These are phyloP conservation scores for Cyclospora cayetanensis DNA, from an alignment of 169 alveolate species.

Conservation along the genomic window DNA sequence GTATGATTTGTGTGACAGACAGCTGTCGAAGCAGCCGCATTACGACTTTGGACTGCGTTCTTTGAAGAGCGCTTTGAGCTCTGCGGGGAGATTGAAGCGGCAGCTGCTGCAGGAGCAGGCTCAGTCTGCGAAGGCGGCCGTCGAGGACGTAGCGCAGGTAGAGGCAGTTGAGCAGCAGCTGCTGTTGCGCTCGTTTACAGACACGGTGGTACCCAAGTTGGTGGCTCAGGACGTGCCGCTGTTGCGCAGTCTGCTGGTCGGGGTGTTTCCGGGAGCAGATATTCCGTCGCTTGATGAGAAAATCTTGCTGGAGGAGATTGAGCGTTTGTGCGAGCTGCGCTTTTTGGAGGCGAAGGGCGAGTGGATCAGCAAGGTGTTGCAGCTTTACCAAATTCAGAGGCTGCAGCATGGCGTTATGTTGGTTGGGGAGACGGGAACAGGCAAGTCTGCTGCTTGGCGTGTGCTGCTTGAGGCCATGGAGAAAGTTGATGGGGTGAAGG, in stretches of 20 bases:
- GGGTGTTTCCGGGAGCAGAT: conserved; percentile 97
- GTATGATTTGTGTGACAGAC: conserved; percentile 94
- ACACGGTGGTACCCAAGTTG: conserved; percentile 96
- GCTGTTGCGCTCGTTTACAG: conserved; percentile 93
- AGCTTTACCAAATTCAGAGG: conserved; percentile 93
- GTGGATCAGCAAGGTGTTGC: conserved; percentile 92
- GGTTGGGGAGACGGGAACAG: conserved; percentile 94
- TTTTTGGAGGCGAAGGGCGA: conserved; percentile 53
- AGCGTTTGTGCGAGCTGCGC: conserved; percentile 37
- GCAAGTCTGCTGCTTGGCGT: conserved; percentile 93
- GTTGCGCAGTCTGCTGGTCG: conserved; percentile 90
- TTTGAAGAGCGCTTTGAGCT: conserved; percentile 93
- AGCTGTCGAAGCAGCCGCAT: conserved; percentile 96
- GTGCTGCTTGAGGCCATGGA: conserved; percentile 91
- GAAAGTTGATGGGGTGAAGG: conserved; percentile 82
- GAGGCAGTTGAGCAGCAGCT: conserved; percentile 92
- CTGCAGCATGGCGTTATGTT: conserved; percentile 95
- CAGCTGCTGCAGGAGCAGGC: conserved; percentile 77
- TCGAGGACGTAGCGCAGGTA: conserved; percentile 66
- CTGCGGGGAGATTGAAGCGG: conserved; percentile 95
- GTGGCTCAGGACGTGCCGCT: conserved; percentile 96
- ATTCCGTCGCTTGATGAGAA: conserved; percentile 91
- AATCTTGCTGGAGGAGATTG: conserved; percentile 82
- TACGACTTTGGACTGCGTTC: conserved; percentile 99
- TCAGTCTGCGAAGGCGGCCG: neutral